Evolutionary conservation across 345 rosid genomes (phyloP).

Genomic region (Eucalyptus regnans): DNA sequence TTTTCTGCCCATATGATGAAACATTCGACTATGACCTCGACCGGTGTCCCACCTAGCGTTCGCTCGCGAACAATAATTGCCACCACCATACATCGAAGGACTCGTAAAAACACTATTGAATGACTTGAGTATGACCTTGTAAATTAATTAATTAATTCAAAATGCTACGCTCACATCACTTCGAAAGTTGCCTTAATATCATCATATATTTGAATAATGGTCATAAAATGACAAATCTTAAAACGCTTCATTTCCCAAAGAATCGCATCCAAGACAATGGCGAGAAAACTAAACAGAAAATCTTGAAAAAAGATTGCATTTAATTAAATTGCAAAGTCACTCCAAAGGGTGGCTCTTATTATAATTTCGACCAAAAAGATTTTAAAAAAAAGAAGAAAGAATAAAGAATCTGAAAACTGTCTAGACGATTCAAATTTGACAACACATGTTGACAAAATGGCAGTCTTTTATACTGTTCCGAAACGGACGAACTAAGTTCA

Average conservation of each 20-base stretch:
- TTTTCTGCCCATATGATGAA: neutral
- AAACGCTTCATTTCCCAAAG: neutral
- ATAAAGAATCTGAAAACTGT: neutral
- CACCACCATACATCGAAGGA: neutral
- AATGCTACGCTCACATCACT: neutral
- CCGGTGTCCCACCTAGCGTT: neutral
- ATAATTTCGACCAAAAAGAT: neutral
- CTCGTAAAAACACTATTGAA: neutral
- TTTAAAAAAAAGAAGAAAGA: neutral
- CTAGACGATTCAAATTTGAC: neutral
- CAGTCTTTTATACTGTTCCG: neutral
- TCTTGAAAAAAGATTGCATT: neutral
- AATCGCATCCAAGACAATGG: neutral
- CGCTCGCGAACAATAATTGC: neutral
- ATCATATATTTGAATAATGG: neutral
- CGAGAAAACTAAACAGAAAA: neutral
- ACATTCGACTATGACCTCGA: neutral
- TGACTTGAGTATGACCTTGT: neutral
- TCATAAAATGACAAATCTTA: neutral
- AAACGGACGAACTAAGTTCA: neutral
- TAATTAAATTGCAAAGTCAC: neutral
- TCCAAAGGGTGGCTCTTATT: neutral
- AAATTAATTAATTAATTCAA: neutral
- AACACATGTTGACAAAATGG: neutral
- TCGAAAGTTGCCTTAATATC: neutral